Percentiles rank a stretch among this genome's conserved stretches.
Conservation (phyloP, 2,329 filamentous ascomycete genomes). For the Amylocarpus encephaloides region DNA sequence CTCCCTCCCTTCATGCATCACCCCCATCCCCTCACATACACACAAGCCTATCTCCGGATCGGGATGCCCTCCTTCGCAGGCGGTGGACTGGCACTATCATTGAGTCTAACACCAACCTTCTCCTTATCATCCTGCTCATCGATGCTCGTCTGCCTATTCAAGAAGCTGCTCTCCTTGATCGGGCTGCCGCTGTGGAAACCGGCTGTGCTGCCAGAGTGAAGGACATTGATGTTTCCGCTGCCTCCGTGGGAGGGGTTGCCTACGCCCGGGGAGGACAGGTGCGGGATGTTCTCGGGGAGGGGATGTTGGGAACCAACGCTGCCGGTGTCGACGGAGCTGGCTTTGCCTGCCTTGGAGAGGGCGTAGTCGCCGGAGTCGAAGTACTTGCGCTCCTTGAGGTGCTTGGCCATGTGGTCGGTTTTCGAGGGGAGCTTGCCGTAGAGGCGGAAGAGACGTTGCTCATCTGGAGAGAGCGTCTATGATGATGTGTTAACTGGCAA, state of each 20-base stretch:
- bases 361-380: conserved; percentile 96
- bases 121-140: conserved; percentile 47
- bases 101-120: conserved; percentile 26
- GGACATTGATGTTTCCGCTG: conserved; percentile 39
- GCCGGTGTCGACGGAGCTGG: conserved; percentile 86
- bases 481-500: conserved; percentile 1
- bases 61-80: conserved; percentile 49
- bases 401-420: conserved; percentile 94
- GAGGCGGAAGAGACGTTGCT: conserved; percentile 92
- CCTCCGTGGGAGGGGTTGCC: conserved; percentile 35
- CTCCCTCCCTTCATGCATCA: not conserved
- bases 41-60: conserved; percentile 49
- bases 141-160: conserved; percentile 74
- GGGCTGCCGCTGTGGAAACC: conserved; percentile 65
- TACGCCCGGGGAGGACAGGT: conserved; percentile 61
- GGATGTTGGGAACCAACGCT: conserved; percentile 93
- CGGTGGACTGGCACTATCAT: conserved; percentile 38
- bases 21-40: not conserved
- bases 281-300: conserved; percentile 89
- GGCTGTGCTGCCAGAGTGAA: conserved; percentile 37
- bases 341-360: conserved; percentile 95
- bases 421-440: conserved; percentile 98
- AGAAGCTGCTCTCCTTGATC: conserved; percentile 82
- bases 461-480: conserved; percentile 85
- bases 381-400: conserved; percentile 98